phyloP scores from a whole-genome alignment of 1,139 yeast species.

The Geotrichum aggregatum region DNA sequence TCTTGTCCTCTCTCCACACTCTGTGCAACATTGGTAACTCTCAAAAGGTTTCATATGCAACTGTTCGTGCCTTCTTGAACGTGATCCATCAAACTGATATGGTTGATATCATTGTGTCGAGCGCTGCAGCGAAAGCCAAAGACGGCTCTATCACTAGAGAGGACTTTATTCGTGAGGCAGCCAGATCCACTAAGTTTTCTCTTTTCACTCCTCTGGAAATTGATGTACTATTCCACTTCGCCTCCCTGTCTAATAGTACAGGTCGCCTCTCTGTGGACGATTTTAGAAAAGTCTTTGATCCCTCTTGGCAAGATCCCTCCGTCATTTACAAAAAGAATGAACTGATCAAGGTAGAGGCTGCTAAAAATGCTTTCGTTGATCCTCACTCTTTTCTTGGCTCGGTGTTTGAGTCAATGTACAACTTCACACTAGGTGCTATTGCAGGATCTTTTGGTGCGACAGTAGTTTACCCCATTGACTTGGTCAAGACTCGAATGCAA shows the following conservation, averaged over 20 bases:
- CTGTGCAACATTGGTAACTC: conserved; percentile 37
- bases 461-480: conserved; percentile 94
- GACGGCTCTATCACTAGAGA: conserved; percentile 41
- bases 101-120: conserved; percentile 40
- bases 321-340: conserved; percentile 37
- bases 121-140: conserved; percentile 34
- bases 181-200: conserved; percentile 41
- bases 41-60: conserved; percentile 42
- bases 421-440: conserved; percentile 83
- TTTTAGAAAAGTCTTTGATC: conserved; percentile 44
- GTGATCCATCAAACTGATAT: conserved; percentile 43
- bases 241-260: conserved; percentile 37
- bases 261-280: conserved; percentile 41
- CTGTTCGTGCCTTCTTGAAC: conserved; percentile 45
- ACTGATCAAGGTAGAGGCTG: conserved; percentile 39
- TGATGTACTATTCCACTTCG: conserved; percentile 45
- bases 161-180: conserved; percentile 43
- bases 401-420: conserved; percentile 79
- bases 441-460: conserved; percentile 99
- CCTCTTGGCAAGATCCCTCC: conserved; percentile 43
- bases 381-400: conserved; percentile 41
- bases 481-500: conserved; percentile 96
- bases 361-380: conserved; percentile 41
- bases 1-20: conserved; percentile 40
- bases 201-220: conserved; percentile 46